These are phyloP conservation scores for Santalum album DNA, from an alignment of 164 flowering plant genomes.

Conservation along the genomic window DNA sequence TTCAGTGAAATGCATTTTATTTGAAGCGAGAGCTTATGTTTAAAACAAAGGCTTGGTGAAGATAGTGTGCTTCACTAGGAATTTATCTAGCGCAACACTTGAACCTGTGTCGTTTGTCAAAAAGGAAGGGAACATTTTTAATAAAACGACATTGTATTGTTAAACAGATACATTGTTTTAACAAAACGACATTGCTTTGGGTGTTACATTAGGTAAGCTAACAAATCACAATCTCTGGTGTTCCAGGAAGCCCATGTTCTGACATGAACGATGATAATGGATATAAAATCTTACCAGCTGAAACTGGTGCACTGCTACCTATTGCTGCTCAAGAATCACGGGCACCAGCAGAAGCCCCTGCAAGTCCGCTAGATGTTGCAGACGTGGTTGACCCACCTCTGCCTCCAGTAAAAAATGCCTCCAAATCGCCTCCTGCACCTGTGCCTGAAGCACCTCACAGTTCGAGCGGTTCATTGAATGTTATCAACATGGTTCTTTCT, in stretches of 20 bases:
- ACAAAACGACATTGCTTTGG: no score
- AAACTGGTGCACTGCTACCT: slow-evolving; percentile 27
- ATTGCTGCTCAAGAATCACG: slow-evolving; percentile 10
- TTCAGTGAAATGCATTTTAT: no score
- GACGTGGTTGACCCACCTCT: slow-evolving; percentile 72
- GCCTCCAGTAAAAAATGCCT: slow-evolving; percentile 33
- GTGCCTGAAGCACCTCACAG: slow-evolving; percentile 7
- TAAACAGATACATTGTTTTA: no score
- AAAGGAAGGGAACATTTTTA: no score
- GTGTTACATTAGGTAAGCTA: no score
- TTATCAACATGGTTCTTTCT: slow-evolving; percentile 23
- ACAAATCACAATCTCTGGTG: not conserved
- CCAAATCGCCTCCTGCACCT: slow-evolving; percentile 3
- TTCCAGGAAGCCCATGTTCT: slow-evolving; percentile 59
- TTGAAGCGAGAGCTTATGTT: no score
- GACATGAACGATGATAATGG: slow-evolving; percentile 12
- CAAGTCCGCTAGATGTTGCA: slow-evolving; percentile 27
- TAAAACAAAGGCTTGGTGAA: no score
- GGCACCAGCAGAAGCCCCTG: slow-evolving; percentile 47
- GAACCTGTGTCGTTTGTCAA: no score
- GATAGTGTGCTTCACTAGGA: no score
- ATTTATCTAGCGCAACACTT: no score
- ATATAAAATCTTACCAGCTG: slow-evolving; percentile 25
- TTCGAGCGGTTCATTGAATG: slow-evolving; percentile 19
- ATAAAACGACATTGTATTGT: no score